Evolutionary conservation across 2,329 filamentous ascomycete genomes (phyloP).

Genomic region (Exophiala viscosa): DNA sequence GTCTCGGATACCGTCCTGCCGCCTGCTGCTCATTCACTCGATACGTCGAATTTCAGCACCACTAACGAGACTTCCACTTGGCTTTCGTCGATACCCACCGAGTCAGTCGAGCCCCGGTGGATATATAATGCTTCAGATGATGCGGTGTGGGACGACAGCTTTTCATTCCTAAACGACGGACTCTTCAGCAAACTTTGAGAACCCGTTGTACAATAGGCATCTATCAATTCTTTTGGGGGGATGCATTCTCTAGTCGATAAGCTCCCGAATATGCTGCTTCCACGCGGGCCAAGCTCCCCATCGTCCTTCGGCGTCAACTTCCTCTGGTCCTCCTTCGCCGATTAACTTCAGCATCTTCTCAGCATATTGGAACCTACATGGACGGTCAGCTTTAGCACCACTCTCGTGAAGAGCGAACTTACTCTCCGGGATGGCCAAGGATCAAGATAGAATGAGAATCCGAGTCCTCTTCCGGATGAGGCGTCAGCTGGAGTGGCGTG

Average conservation of each 20-base stretch:
- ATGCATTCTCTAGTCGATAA: constrained; percentile 5
- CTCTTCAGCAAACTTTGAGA: constrained; percentile 6
- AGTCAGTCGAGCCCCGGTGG: constrained; percentile 1
- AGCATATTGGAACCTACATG: constrained; percentile 6
- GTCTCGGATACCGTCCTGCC: background rate
- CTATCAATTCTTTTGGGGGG: background rate
- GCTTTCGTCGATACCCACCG: background rate
- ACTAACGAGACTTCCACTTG: constrained; percentile 7
- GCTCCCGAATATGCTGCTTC: constrained; percentile 9
- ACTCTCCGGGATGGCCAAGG: constrained; percentile 11
- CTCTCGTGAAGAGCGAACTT: too few relatives aligned
- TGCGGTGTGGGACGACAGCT: constrained; percentile 6
- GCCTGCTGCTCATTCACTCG: background rate
- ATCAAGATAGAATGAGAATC: constrained; percentile 8
- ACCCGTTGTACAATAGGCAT: too few relatives aligned
- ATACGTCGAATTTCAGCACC: background rate
- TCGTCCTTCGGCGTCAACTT: constrained; percentile 8
- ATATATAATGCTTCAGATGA: constrained; percentile 1
- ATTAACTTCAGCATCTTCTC: constrained; percentile 6
- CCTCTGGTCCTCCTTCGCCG: constrained; percentile 12
- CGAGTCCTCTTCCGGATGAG: constrained; percentile 9
- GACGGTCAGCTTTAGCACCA: background rate
- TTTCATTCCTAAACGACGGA: constrained; percentile 11
- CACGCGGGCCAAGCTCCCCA: constrained; percentile 12
- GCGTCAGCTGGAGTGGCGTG: constrained; percentile 3